Evolutionary conservation across 2,329 filamentous ascomycete species (phyloP).

Genomic region (Beauveria medogensis): DNA sequence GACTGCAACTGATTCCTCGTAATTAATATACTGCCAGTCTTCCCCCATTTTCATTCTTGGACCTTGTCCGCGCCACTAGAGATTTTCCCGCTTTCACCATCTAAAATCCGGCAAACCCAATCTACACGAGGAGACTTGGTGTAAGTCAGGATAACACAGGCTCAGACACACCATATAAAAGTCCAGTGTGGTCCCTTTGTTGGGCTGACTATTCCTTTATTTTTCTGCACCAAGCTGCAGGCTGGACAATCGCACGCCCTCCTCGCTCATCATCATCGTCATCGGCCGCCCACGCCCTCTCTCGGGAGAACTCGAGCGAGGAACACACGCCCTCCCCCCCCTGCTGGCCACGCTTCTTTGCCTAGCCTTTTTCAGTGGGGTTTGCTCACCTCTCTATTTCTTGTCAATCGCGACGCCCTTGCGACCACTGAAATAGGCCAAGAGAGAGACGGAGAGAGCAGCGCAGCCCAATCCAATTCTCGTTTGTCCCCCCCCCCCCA

Average conservation of each 20-base stretch:
- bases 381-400: no score
- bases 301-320: background rate
- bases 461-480: background rate
- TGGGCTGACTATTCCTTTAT: background rate
- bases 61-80: background rate
- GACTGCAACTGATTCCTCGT: background rate
- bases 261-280: background rate
- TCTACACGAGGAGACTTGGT: background rate
- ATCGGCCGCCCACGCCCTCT: background rate
- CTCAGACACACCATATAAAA: background rate
- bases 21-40: no score
- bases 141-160: background rate
- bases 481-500: background rate
- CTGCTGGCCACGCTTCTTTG: background rate
- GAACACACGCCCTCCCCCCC: background rate
- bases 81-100: background rate
- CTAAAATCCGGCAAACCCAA: background rate
- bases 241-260: background rate
- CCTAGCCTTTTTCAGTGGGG: no score
- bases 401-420: no score
- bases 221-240: background rate
- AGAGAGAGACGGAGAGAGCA: background rate
- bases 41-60: background rate
- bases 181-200: background rate
- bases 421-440: background rate